phyloP scores from a whole-genome alignment of 768 basidiomycete species.

The Hericium rajendrae region DNA sequence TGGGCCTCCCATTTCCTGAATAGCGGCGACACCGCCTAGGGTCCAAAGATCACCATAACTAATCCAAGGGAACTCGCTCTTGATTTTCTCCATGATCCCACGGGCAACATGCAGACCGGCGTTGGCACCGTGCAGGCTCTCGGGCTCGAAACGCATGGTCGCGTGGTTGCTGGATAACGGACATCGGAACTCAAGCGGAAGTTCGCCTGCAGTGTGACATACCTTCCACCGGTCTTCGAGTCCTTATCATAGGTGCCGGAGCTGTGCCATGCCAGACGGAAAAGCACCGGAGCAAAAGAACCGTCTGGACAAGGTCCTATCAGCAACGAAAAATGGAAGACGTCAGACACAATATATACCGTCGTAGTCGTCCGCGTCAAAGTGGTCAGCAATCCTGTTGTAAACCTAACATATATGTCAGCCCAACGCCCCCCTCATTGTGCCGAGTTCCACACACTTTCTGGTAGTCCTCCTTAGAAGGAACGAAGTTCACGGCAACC shows the following conservation, averaged over 20 bases:
- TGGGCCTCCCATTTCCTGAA: conserved; percentile 83
- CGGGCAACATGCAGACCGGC: conserved; percentile 77
- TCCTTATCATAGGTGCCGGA: conserved; percentile 88
- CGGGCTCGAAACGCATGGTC: conserved; percentile 95
- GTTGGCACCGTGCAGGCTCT: conserved; percentile 77
- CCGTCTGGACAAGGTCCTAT: conserved; percentile 45
- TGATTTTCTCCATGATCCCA: conserved; percentile 73
- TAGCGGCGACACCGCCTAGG: conserved; percentile 82
- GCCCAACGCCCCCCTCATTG: not conserved
- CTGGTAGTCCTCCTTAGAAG: conserved; percentile 80
- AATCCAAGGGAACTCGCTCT: conserved; percentile 87
- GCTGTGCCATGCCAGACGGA: conserved; percentile 92
- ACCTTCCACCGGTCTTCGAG: conserved; percentile 73
- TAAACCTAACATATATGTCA: conserved; percentile 52
- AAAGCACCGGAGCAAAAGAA: conserved; percentile 77
- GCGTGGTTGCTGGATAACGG: conserved; percentile 71
- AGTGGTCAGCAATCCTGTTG: conserved; percentile 79
- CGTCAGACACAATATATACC: conserved; percentile 37
- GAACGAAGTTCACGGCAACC: conserved; percentile 58
- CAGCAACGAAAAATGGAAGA: conserved; percentile 4
- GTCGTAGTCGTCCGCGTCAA: conserved; percentile 71
- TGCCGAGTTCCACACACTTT: conserved; percentile 38
- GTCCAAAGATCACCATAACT: conserved; percentile 97
- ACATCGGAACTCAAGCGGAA: conserved; percentile 6
- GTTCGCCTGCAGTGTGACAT: conserved; percentile 2